Base-by-base conservation (phyloP, 306 rosid genomes). In the Trifolium subterraneum region DNA sequence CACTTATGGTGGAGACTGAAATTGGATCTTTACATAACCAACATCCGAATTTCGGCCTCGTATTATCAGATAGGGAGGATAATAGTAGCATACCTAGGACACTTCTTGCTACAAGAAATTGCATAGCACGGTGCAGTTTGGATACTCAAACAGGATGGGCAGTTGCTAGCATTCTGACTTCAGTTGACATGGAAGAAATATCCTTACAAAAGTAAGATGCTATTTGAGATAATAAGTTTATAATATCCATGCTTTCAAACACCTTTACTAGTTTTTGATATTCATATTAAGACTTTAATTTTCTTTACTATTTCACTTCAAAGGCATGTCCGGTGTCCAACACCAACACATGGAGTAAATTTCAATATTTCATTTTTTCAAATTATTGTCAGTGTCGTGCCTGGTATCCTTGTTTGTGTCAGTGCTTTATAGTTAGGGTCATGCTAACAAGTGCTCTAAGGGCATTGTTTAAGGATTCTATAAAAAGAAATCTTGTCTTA, bases 101-200 rank as follows among this genome's bases (percentile, higher is more conserved):
- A 50, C 64, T 76, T 70, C 25, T 35, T 38, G 82, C 89, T 22
- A 73, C 78, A 25, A 85, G 78, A 82, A 84, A 66, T 81, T 88
- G 90, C 81, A 84, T 80, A 10, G 71, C 80, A 33, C 86, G 48
- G 51, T 86, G 89, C 82, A 80, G 70, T 68, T 79, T 86, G 82
- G 74, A 63, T 78, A 69, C 73, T 72, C 80, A 79, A 77, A 74
- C 82, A 42, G 88, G 69, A 19, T 89, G 97, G 96, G 83, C 77
- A 60, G 80, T 82, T 78, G 80, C 44, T 70, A 85, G 83, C 77
- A 92, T 89, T 78, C 68, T 92, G 74, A 61, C 84, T 71, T 86
- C 87, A 61, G 76, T 92, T 70, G 69, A 71, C 56, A 70, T 66
- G 70, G 92, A 86, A 80, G 86, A 81, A 20, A 74, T 83, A 7